Evolutionary conservation across 1,284 basidiomycete genomes (phyloP).

Genomic region (Pseudozyma sp.): DNA sequence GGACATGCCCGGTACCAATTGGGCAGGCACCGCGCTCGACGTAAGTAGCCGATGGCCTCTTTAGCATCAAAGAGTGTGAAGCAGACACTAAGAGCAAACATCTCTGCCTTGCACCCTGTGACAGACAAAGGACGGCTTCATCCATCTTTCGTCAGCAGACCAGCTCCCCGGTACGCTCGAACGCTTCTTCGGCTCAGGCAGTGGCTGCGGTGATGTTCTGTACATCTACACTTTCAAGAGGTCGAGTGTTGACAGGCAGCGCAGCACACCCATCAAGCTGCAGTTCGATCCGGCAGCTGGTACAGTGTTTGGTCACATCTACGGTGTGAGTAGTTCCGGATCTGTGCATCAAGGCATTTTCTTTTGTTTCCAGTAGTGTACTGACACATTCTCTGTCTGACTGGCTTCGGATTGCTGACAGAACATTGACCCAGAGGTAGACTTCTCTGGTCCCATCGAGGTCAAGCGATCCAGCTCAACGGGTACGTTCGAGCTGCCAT

Average conservation of each 20-base stretch:
- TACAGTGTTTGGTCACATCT: conserved; percentile 55
- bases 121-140: conserved; percentile 59
- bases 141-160: conserved; percentile 58
- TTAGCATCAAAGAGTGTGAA: too few relatives aligned
- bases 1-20: conserved; percentile 35
- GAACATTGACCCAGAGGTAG: conserved; percentile 45
- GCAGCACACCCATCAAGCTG: conserved; percentile 36
- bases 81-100: too few relatives aligned
- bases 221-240: conserved; percentile 48
- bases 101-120: too few relatives aligned
- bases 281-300: conserved; percentile 53
- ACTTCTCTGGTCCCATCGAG: conserved; percentile 42
- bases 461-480: conserved; percentile 33
- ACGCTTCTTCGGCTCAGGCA: conserved; percentile 51
- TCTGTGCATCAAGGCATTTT: too few relatives aligned
- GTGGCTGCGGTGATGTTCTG: conserved; percentile 46
- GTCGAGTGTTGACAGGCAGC: conserved; percentile 33
- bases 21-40: conserved; percentile 58
- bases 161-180: conserved; percentile 55
- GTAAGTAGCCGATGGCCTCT: conserved; percentile 25
- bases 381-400: not conserved
- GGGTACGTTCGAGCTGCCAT: conserved; percentile 34
- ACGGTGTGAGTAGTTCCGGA: conserved; percentile 38
- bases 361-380: not conserved
- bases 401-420: not conserved